Conservation (phyloP, 164 flowering plant genomes). For the Paratinospora sagittata region DNA sequence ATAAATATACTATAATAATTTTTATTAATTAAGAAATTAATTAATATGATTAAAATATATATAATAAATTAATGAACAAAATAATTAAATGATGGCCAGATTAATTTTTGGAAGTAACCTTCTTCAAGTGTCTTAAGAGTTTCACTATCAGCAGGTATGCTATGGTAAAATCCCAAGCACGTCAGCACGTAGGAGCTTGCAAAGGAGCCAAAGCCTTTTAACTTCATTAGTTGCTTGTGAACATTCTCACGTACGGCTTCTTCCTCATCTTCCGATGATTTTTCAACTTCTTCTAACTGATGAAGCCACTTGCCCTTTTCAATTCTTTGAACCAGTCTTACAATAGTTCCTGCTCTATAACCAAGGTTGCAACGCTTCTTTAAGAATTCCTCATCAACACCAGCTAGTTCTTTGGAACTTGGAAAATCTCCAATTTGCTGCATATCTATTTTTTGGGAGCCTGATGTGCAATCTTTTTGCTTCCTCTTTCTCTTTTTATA, state of each 20-base stretch:
- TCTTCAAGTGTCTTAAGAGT: neutral
- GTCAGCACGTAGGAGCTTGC: neutral
- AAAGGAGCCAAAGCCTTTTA: slow-evolving; percentile 4
- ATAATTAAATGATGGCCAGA: neutral
- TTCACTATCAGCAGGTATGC: slow-evolving; percentile 8
- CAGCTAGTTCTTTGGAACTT: slow-evolving; percentile 40
- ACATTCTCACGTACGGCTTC: neutral
- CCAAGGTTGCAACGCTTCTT: slow-evolving; percentile 49
- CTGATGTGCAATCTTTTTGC: neutral
- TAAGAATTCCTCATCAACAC: slow-evolving; percentile 31
- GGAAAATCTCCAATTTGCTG: slow-evolving; percentile 44
- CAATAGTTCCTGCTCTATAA: slow-evolving; percentile 45
- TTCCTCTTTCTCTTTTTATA: neutral
- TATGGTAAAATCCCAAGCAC: slow-evolving; percentile 8
- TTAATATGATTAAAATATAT: no score
- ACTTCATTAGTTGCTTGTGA: neutral
- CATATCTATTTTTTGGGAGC: neutral
- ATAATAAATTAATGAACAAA: no score
- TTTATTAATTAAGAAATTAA: no score
- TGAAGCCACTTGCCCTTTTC: slow-evolving; percentile 31
- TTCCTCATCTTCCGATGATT: neutral
- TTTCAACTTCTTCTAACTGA: slow-evolving; percentile 31
- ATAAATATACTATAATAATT: no score
- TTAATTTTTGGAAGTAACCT: neutral
- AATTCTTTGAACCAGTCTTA: slow-evolving; percentile 38